phyloP scores from a whole-genome alignment of 805 yeast species.

The Candida rishiriensis region DNA sequence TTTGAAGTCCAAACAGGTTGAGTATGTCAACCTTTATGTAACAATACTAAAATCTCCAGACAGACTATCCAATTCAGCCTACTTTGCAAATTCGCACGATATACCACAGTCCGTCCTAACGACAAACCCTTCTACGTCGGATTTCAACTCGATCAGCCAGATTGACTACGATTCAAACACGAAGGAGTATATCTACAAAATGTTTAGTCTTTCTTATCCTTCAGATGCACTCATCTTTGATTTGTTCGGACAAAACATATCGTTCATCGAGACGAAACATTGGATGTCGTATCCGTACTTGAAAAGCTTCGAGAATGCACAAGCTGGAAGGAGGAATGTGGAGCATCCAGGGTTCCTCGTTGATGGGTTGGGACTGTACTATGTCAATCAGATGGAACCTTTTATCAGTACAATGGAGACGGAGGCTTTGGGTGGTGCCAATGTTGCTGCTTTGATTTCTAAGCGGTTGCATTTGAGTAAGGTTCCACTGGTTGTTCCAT shows the following conservation, averaged over 20 bases:
- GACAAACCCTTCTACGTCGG: conserved; percentile 13
- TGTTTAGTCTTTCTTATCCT: conserved; percentile 31
- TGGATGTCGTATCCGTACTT: conserved; percentile 45
- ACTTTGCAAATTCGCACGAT: conserved; percentile 19
- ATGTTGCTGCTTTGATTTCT: conserved; percentile 41
- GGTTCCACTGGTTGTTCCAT: conserved; percentile 19
- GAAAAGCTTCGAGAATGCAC: conserved; percentile 19
- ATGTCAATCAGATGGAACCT: conserved; percentile 41
- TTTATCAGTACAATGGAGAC: conserved; percentile 52
- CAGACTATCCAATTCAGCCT: conserved; percentile 8
- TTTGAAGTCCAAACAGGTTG: conserved; percentile 16
- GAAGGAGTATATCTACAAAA: conserved; percentile 36
- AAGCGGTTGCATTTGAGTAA: conserved; percentile 20
- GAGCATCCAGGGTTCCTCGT: conserved; percentile 22
- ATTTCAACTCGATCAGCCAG: conserved; percentile 33
- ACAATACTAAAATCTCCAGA: conserved; percentile 28
- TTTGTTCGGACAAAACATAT: conserved; percentile 20
- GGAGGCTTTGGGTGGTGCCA: conserved; percentile 44
- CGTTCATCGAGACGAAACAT: conserved; percentile 27
- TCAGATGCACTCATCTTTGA: conserved; percentile 12
- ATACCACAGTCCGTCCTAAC: conserved; percentile 29
- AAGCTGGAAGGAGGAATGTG: neutral
- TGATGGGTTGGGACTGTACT: conserved; percentile 32
- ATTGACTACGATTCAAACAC: conserved; percentile 25
- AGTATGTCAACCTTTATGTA: conserved; percentile 37